A percentile compares a stretch with the other conserved stretches of the same genome.
Conservation (phyloP, 345 rosid genomes). For the Aquilaria malaccensis region DNA sequence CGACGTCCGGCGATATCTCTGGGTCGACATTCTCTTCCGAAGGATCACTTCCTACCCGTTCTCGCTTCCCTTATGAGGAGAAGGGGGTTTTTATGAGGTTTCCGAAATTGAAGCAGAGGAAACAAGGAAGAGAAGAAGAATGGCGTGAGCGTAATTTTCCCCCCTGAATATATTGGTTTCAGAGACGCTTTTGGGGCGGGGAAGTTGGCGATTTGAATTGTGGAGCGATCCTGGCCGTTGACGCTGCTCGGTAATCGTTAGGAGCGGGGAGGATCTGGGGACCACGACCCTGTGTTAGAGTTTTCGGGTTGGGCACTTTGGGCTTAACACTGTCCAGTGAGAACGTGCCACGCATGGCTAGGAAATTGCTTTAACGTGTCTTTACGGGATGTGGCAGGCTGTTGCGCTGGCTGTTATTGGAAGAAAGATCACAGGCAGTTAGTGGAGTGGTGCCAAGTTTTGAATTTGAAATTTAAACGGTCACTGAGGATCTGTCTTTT, state of each 20-base stretch:
- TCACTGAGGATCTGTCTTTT: constrained; percentile 20
- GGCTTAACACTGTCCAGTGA: neutral
- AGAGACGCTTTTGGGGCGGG: constrained; percentile 14
- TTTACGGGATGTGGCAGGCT: too few relatives aligned
- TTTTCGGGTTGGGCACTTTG: neutral
- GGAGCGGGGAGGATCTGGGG: constrained; percentile 19
- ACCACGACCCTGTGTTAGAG: constrained; percentile 2
- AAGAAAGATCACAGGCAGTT: constrained; percentile 13
- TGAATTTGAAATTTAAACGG: constrained; percentile 37
- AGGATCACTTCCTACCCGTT: neutral
- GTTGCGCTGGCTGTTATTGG: constrained; percentile 12
- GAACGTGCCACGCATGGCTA: neutral
- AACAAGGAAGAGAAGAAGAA: neutral
- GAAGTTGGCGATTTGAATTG: constrained; percentile 20
- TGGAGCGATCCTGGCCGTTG: constrained; percentile 23
- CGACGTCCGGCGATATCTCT: constrained; percentile 19
- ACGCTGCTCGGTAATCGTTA: constrained; percentile 21
- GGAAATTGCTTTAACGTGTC: neutral
- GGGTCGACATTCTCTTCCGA: constrained; percentile 18
- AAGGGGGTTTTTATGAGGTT: neutral
- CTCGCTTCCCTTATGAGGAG: constrained; percentile 4
- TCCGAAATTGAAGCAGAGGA: neutral
- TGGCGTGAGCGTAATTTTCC: neutral
- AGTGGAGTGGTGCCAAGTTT: neutral
- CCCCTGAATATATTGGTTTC: neutral